Conservation (phyloP, 768 basidiomycete species). For the Collybia nuda region DNA sequence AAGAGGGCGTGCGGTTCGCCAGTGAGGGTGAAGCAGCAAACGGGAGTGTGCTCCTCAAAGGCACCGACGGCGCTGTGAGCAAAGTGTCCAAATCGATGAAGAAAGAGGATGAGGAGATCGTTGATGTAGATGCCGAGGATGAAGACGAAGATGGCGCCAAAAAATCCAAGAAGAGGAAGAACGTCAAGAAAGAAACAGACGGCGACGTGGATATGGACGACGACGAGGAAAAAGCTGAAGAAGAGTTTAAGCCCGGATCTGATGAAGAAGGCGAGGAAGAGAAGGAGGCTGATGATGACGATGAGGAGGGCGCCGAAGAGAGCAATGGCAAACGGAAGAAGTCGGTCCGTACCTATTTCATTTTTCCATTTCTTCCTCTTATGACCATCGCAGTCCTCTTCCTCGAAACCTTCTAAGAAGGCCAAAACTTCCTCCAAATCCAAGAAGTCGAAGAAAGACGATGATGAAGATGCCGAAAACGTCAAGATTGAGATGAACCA, state of each 20-base stretch:
- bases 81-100: conserved; percentile 39
- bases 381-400: conserved; percentile 29
- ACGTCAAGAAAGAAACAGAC: conserved; percentile 45
- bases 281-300: conserved; percentile 49
- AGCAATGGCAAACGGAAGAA: conserved; percentile 67
- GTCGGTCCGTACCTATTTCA: conserved; percentile 40
- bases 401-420: conserved; percentile 44
- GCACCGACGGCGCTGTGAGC: conserved; percentile 54
- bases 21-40: conserved; percentile 95
- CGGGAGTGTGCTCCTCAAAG: conserved; percentile 82
- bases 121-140: conserved; percentile 44
- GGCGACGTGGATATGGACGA: conserved; percentile 49
- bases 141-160: conserved; percentile 49
- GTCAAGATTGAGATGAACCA: conserved; percentile 87
- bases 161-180: conserved; percentile 44
- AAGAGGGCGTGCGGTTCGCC: conserved; percentile 92
- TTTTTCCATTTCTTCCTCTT: background rate
- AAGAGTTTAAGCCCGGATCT: conserved; percentile 57
- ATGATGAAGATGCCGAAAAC: conserved; percentile 49
- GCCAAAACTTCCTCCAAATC: conserved; percentile 41
- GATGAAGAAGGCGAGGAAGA: conserved; percentile 59
- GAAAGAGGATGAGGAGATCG: conserved; percentile 34
- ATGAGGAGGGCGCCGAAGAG: conserved; percentile 47
- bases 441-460: conserved; percentile 60
- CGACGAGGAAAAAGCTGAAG: conserved; percentile 50